phyloP scores from a whole-genome alignment of 345 rosid species.

The Arabis alpina region DNA sequence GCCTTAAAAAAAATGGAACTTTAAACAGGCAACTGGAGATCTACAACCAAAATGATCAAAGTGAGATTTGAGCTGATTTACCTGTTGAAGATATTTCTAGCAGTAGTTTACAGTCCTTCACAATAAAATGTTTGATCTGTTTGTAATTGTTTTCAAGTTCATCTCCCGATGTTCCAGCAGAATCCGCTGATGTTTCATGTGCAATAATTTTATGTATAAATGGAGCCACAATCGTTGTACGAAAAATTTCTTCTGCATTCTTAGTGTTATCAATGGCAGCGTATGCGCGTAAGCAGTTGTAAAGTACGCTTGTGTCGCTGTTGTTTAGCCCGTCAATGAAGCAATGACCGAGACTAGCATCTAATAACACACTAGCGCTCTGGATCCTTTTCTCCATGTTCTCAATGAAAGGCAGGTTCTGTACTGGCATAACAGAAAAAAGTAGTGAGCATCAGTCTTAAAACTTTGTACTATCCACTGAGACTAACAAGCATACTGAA shows the following conservation, averaged over 20 bases:
- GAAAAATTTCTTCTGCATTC: slow-evolving; percentile 88
- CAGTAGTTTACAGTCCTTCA: slow-evolving; percentile 79
- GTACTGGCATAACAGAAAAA: slow-evolving; percentile 79
- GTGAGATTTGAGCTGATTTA: slow-evolving; percentile 35
- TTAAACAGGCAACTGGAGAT: not conserved
- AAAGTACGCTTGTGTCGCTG: slow-evolving; percentile 82
- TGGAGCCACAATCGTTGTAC: slow-evolving; percentile 78
- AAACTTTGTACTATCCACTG: slow-evolving; percentile 16
- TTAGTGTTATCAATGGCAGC: slow-evolving; percentile 86
- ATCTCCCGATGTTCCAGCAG: slow-evolving; percentile 61
- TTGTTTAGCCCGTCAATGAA: slow-evolving; percentile 89
- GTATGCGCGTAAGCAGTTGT: slow-evolving; percentile 95
- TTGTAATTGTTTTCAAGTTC: slow-evolving; percentile 81
- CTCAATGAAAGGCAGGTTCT: slow-evolving; percentile 96
- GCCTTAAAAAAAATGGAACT: slow-evolving; percentile 10
- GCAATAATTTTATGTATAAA: slow-evolving; percentile 64
- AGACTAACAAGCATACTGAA: slow-evolving; percentile 19
- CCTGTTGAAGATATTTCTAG: slow-evolving; percentile 87
- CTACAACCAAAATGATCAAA: not conserved
- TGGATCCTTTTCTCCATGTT: slow-evolving; percentile 98
- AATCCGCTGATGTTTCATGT: slow-evolving; percentile 53
- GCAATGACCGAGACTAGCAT: slow-evolving; percentile 97
- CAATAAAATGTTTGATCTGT: slow-evolving; percentile 67
- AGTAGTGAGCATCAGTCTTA: slow-evolving; percentile 52
- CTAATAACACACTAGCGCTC: slow-evolving; percentile 78